Percentiles rank a stretch among this genome's conserved stretches.
Evolutionary conservation across 495 filamentous ascomycete species (phyloP).

Genomic region (Darksidea phi): DNA sequence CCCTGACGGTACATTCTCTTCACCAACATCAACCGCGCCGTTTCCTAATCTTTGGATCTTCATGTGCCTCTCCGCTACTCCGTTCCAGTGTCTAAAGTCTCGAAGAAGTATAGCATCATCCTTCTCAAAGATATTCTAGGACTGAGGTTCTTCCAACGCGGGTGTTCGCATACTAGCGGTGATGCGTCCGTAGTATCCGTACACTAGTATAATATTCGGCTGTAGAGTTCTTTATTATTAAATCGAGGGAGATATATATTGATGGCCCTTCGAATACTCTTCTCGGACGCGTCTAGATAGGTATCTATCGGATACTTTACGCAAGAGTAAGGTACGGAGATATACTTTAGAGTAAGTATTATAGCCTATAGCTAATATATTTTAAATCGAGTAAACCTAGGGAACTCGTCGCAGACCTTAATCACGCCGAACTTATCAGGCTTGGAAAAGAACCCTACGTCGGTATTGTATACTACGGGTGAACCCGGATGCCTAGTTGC

Average conservation of each 20-base stretch:
- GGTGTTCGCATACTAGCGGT: conserved; percentile 7
- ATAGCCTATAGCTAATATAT: conserved; percentile 1
- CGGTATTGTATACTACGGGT: conserved; percentile 10
- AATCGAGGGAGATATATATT: conserved; percentile 6
- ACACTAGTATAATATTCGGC: conserved; percentile 6
- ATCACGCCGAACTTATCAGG: conserved; percentile 4
- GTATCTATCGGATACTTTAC: conserved; percentile 15
- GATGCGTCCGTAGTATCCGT: conserved; percentile 12
- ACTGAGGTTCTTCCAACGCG: conserved; percentile 9
- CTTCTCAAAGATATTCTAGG: too few relatives aligned
- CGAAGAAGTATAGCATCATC: too few relatives aligned
- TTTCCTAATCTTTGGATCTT: too few relatives aligned
- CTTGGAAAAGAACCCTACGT: conserved; percentile 12
- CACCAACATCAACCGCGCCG: too few relatives aligned
- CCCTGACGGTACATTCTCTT: too few relatives aligned
- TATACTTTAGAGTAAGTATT: neutral
- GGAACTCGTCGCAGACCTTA: conserved; percentile 14
- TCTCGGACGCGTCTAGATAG: conserved; percentile 1
- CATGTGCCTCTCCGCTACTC: too few relatives aligned
- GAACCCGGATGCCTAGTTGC: neutral
- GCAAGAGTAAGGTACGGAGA: neutral
- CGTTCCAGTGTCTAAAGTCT: too few relatives aligned
- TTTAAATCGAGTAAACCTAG: conserved; percentile 7
- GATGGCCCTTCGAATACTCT: neutral
- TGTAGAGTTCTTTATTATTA: conserved; percentile 1